Evolutionary conservation across 352 stramenopile genomes (phyloP), one percentile per base, ranked within the genome.

Genomic region (Phytophthora syringae): DNA sequence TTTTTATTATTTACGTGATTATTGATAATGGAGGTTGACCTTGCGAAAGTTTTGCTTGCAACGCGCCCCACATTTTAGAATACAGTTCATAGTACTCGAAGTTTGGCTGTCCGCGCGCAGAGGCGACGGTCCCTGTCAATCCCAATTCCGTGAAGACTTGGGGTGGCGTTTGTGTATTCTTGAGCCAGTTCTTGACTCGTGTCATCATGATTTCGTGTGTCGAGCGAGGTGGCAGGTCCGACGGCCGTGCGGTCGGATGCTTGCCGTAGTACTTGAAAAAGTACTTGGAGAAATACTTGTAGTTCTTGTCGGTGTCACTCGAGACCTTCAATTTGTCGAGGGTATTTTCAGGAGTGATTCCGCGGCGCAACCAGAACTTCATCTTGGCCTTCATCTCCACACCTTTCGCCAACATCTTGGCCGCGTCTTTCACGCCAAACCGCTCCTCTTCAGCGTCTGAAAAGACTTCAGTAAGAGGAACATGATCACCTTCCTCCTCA

Each of bases 281-380:
- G 50, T 71, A 71, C 42, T 24, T 62, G 22, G 56, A 60, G 21
- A 66, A 71, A 25, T 71, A 67, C 42, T 62, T 67, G 51, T 62
- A 67, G 49, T 71, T 67, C 11, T 52, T 28, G 37, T 67, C 57
- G 21, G 43, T 51, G 3, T 24, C 28, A n/a, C 24, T 52, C 10
- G 20, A 5, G 27, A 71, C 28, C 11, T 67, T 52, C 2, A 71
- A 27, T 18, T 67, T 67, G 34, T 71, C 22, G 10, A 54, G 18
- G 16, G 58, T 36, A 12, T 54, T 18, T 10, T 60, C 56, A 9
- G 63, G 55, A 24, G 51, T 43, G 42, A 3, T 54, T 10, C 21
- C 49, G 3, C 50, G 34, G 13, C 15, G 22, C 10, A 71, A 25
- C 56, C 63, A 67, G n/a, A 36, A 32, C 16, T 61, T 67, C 28